Percentiles rank a stretch among this genome's conserved stretches.
These are phyloP conservation scores for Fragilaria crotonensis DNA, from an alignment of 108 stramenopile species.

Conservation along the genomic window DNA sequence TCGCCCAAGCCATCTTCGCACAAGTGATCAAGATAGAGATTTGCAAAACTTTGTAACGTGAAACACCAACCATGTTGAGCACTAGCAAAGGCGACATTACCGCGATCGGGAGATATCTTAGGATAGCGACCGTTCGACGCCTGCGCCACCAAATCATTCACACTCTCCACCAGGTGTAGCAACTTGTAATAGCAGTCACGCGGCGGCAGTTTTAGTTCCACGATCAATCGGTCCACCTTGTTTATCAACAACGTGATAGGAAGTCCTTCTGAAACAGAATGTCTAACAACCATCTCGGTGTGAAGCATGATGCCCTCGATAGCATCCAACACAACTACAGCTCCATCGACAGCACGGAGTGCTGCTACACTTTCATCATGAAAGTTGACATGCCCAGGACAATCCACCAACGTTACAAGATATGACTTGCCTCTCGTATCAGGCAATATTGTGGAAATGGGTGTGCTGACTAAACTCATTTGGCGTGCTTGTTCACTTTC, in stretches of 20 bases:
- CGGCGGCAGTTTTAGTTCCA: conserved; percentile 94
- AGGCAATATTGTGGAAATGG: conserved; percentile 74
- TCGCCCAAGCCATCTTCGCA: conserved; percentile 45
- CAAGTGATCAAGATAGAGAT: conserved; percentile 69
- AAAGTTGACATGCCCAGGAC: conserved; percentile 95
- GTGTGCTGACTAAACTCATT: conserved; percentile 87
- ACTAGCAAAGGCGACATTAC: conserved; percentile 90
- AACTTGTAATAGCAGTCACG: conserved; percentile 95
- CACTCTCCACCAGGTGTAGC: conserved; percentile 75
- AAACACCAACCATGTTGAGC: conserved; percentile 88
- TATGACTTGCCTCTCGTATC: conserved; percentile 87
- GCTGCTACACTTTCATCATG: conserved; percentile 92
- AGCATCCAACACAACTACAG: conserved; percentile 89
- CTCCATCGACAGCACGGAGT: conserved; percentile 80
- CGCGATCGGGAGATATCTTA: conserved; percentile 60
- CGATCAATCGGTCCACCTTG: conserved; percentile 94
- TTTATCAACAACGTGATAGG: conserved; percentile 80
- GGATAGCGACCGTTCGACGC: conserved; percentile 68
- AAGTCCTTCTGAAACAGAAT: conserved; percentile 73
- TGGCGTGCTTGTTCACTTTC: conserved; percentile 91
- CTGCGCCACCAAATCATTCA: conserved; percentile 67
- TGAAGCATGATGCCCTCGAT: conserved; percentile 95
- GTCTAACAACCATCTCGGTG: conserved; percentile 82
- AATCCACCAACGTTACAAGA: conserved; percentile 86
- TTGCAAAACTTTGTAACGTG: conserved; percentile 82